phyloP scores from a whole-genome alignment of 768 basidiomycete species.

The Agrocybe pediades region DNA sequence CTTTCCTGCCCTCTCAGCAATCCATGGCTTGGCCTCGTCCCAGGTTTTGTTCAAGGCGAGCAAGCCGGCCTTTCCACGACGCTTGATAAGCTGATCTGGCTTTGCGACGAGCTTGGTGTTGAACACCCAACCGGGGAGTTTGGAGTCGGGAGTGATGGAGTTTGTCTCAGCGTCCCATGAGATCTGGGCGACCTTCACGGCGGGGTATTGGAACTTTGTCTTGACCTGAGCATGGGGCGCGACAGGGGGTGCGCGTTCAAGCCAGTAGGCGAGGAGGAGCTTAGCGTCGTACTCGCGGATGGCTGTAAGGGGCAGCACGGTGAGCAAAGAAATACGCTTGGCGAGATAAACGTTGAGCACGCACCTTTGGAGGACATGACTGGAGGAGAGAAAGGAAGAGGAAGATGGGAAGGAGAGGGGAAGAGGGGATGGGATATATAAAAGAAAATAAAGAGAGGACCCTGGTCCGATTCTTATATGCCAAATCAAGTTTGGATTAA shows the following conservation, averaged over 20 bases:
- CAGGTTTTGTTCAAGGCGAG: constrained; percentile 93
- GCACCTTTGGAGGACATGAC: constrained; percentile 50
- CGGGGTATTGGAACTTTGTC: constrained; percentile 65
- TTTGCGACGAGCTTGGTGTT: constrained; percentile 90
- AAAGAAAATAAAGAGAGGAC: constrained; percentile 14
- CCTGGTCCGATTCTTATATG: constrained; percentile 24
- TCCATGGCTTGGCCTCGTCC: constrained; percentile 88
- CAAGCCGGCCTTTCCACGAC: constrained; percentile 97
- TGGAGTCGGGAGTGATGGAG: constrained; percentile 49
- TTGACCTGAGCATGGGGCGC: constrained; percentile 56
- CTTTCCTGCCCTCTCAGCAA: constrained; percentile 86
- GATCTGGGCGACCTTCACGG: constrained; percentile 83
- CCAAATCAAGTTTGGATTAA: constrained; percentile 19
- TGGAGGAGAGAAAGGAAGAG: constrained; percentile 22
- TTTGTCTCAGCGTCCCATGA: constrained; percentile 78
- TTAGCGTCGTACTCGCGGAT: constrained; percentile 99
- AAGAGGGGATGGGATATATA: constrained; percentile 24
- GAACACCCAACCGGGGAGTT: constrained; percentile 81
- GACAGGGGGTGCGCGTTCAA: constrained; percentile 84
- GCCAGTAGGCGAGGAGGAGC: constrained; percentile 96
- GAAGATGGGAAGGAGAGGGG: constrained; percentile 16
- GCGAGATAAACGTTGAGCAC: constrained; percentile 5
- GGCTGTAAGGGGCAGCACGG: constrained; percentile 31
- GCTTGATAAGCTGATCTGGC: constrained; percentile 99
- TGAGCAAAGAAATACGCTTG: constrained; percentile 7